Conservation (phyloP, 768 basidiomycete genomes). For the Mycena kentingensis region DNA sequence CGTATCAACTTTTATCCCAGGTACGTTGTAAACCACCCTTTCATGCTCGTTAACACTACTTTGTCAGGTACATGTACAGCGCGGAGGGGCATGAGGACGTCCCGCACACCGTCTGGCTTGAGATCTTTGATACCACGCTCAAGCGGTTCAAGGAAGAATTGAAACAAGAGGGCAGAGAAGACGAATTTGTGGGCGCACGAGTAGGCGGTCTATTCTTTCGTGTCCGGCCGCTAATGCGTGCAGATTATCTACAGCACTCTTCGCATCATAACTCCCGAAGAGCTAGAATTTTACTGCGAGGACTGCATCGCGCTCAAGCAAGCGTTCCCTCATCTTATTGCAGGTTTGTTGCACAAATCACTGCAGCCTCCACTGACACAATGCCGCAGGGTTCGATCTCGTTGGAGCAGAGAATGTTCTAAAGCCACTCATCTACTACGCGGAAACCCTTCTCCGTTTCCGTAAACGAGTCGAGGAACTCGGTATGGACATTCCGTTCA, state of each 20-base stretch:
- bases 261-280: slow-evolving; percentile 54
- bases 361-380: not conserved
- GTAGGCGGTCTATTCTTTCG: slow-evolving; percentile 34
- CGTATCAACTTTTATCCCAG: slow-evolving; percentile 64
- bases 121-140: slow-evolving; percentile 52
- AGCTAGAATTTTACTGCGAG: slow-evolving; percentile 66
- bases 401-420: slow-evolving; percentile 73
- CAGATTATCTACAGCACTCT: slow-evolving; percentile 76
- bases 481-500: slow-evolving; percentile 69
- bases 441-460: slow-evolving; percentile 62
- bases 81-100: slow-evolving; percentile 59
- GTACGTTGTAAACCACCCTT: slow-evolving; percentile 41
- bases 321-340: slow-evolving; percentile 71
- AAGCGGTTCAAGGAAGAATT: slow-evolving; percentile 56
- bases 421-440: slow-evolving; percentile 62
- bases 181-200: slow-evolving; percentile 67
- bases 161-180: slow-evolving; percentile 51
- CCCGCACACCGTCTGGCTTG: slow-evolving; percentile 60
- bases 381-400: slow-evolving; percentile 66
- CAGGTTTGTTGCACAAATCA: slow-evolving; percentile 50
- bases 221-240: not conserved
- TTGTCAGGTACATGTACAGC: slow-evolving; percentile 53
- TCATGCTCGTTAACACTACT: not conserved
- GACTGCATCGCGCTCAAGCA: slow-evolving; percentile 76
- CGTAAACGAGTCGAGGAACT: slow-evolving; percentile 55